Conservation (phyloP, 495 filamentous ascomycete species). For the Penicillium pancosmium region DNA sequence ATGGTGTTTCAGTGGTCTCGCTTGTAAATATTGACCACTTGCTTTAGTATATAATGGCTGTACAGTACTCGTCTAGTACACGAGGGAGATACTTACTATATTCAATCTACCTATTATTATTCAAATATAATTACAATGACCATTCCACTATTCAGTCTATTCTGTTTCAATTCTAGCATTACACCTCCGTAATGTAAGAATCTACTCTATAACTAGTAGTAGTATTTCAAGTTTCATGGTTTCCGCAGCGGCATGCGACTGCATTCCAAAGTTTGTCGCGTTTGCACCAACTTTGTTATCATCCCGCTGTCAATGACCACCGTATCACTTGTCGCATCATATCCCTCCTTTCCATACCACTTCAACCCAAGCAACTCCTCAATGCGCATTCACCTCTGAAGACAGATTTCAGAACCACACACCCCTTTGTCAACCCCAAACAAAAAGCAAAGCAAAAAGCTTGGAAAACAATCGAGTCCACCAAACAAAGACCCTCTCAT, state of each 20-base stretch:
- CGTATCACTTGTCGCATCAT: neutral
- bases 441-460: constrained; percentile 5
- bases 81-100: neutral
- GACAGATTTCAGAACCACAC: neutral
- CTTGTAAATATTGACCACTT: constrained; percentile 29
- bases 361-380: neutral
- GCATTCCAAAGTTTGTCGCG: neutral
- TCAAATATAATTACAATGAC: neutral
- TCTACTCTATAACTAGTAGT: no score
- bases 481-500: neutral
- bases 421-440: neutral
- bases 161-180: no score
- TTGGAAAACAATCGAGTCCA: neutral
- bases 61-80: constrained; percentile 20
- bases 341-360: neutral
- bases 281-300: neutral
- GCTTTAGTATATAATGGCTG: constrained; percentile 28
- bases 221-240: no score
- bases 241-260: no score
- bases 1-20: constrained; percentile 11
- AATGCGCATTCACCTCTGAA: neutral
- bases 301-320: neutral
- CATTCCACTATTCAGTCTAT: no score
- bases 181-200: no score
- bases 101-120: neutral